phyloP scores from a whole-genome alignment of 805 yeast species.

The Diddensiella caesifluorescens region DNA sequence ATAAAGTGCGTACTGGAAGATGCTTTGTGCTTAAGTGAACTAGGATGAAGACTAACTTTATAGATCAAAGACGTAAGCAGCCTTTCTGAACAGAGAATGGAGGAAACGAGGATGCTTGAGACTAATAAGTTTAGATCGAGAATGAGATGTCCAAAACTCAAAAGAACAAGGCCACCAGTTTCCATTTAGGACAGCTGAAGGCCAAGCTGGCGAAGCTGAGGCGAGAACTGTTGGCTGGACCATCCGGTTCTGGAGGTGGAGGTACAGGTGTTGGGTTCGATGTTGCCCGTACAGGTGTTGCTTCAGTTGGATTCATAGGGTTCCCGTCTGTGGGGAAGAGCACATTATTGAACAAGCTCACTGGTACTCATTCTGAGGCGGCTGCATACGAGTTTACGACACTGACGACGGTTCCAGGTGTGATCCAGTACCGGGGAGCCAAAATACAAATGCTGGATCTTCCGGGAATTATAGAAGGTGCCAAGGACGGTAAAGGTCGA shows the following conservation, averaged over 20 bases:
- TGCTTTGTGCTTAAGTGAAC: not conserved
- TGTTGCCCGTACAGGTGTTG: constrained; percentile 98
- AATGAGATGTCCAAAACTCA: constrained; percentile 98
- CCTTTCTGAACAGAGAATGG: not conserved
- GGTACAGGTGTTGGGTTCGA: constrained; percentile 94
- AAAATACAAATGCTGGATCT: constrained; percentile 96
- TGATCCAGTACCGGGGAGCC: constrained; percentile 93
- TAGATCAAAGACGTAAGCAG: constrained; percentile 29
- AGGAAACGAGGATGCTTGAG: constrained; percentile 35
- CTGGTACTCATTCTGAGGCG: constrained; percentile 97
- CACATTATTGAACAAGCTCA: constrained; percentile 77
- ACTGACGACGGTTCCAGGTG: constrained; percentile 95
- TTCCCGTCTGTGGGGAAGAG: constrained; percentile 87
- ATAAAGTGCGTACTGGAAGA: constrained; percentile 34
- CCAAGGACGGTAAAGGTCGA: constrained; percentile 97
- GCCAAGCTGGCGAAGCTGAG: constrained; percentile 94
- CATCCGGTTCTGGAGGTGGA: constrained; percentile 74
- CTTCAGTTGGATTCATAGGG: constrained; percentile 95
- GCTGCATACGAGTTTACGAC: constrained; percentile 98
- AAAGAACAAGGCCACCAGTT: constrained; percentile 95
- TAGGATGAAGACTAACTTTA: not conserved
- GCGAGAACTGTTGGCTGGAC: constrained; percentile 77
- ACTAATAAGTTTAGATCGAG: constrained; percentile 60
- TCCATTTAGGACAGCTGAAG: constrained; percentile 94
- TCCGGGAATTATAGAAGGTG: constrained; percentile 97